phyloP scores from a whole-genome alignment of 139 green algal genomes.

The Chlorella ohadii region DNA sequence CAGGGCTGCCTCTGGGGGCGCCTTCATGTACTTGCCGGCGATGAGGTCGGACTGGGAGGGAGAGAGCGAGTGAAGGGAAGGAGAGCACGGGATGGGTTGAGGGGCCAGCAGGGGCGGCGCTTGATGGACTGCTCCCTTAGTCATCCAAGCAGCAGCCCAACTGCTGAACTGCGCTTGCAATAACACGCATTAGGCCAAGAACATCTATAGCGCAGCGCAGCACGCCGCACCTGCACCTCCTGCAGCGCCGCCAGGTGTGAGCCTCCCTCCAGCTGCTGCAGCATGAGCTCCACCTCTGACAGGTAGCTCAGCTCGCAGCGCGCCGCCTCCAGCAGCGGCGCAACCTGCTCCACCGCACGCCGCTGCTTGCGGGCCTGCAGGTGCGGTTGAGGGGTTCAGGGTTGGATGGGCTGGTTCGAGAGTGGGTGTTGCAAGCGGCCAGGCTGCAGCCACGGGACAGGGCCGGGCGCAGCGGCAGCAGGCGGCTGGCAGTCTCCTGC shows the following conservation, averaged over 20 bases:
- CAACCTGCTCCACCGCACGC: constrained; percentile 64
- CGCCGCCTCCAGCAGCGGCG: constrained; percentile 72
- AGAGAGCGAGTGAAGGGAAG: neutral
- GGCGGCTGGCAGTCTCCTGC: no score
- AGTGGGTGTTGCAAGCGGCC: no score
- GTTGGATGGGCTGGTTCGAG: no score
- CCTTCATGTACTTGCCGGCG: constrained; percentile 67
- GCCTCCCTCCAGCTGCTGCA: constrained; percentile 42
- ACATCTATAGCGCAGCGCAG: no score
- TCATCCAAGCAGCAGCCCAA: no score
- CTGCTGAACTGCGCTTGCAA: no score
- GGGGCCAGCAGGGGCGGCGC: no score
- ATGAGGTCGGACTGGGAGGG: constrained; percentile 78
- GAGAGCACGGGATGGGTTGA: neutral
- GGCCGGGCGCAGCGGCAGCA: no score
- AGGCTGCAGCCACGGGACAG: no score
- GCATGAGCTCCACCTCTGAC: constrained; percentile 48
- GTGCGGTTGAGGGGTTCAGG: neutral
- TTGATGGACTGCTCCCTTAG: no score
- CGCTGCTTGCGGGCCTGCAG: constrained; percentile 73
- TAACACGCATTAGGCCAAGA: no score
- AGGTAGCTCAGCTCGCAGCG: constrained; percentile 49
- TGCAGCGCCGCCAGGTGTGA: constrained; percentile 38
- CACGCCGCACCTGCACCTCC: constrained; percentile 38
- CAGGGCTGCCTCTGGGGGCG: constrained; percentile 68